Conservation (phyloP, 306 rosid genomes). For the Vigna nakashimae region DNA sequence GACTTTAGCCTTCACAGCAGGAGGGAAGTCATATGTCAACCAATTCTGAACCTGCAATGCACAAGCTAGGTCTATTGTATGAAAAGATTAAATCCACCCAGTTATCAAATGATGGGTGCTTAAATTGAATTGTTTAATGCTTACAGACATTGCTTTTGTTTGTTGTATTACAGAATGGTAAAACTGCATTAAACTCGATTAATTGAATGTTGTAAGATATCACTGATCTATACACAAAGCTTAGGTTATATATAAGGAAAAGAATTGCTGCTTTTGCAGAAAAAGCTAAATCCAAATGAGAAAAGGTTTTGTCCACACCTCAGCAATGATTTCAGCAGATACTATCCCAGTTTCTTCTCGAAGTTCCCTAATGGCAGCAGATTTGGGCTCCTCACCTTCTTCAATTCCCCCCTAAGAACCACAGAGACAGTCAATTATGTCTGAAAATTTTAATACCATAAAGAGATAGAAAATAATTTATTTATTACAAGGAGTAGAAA, state of each 20-base stretch:
- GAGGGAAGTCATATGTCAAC: constrained; percentile 96
- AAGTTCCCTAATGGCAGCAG: constrained; percentile 88
- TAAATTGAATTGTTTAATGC: constrained; percentile 15
- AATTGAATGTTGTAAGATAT: constrained; percentile 1
- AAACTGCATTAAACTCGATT: background rate
- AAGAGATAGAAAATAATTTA: constrained; percentile 24
- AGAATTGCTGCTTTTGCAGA: constrained; percentile 23
- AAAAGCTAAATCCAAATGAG: constrained; percentile 31
- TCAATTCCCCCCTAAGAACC: constrained; percentile 86
- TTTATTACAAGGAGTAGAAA: background rate
- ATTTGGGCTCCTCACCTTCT: constrained; percentile 93
- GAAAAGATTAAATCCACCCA: constrained; percentile 26
- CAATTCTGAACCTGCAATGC: constrained; percentile 79
- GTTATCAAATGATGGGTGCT: background rate
- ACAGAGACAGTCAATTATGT: constrained; percentile 25
- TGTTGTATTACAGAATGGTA: background rate
- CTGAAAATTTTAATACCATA: constrained; percentile 21
- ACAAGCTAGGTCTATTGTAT: constrained; percentile 41
- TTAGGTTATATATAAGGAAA: background rate
- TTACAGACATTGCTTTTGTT: background rate
- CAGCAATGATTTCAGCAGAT: constrained; percentile 80
- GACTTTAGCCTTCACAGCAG: constrained; percentile 93
- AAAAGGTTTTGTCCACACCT: constrained; percentile 58
- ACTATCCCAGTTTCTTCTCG: constrained; percentile 93
- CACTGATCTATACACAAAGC: constrained; percentile 3